Base-by-base conservation (phyloP, 192 early-diverging fungal species). In the Podila epicladia region DNA sequence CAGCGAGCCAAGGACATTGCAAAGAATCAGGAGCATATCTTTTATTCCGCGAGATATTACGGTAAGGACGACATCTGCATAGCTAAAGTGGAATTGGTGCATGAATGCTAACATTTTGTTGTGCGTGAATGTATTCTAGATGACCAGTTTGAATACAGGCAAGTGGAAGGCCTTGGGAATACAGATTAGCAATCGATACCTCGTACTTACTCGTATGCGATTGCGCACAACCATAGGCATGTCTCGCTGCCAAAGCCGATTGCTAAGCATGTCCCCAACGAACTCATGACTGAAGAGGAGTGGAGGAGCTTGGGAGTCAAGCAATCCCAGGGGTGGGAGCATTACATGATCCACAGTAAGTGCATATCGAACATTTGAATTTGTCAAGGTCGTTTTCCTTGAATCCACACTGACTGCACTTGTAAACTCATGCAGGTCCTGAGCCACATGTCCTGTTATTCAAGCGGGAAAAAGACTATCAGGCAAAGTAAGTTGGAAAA, bases 291-390 rank as follows among this genome's bases (percentile, higher is more conserved):
- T 7, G 87, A 88, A 55, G 80, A 71, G 29, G 85, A 86, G 76
- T 88, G 87, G 82, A 41, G 83, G 61, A 65, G 61, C 35, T 50
- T 84, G 24, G 87, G 87, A 2, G 64, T 87, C 32, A 83, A 78
- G 37, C 85, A 87, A 53, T 87, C 86, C 12, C 65, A 69, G 37
- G 86, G 87, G 13, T 88, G 87, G 86, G 82, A 77, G 24, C 85
- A 87, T 68, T 88, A 87, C 70, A 85, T 87, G 85, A 75, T 88
- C 26, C 86, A 87, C 22, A 69, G 85, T 86, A 73, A 66, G 66
- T 49, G 33, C 22, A n/a, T 38, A 5, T 15, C 7, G 35, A 45
- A 62, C 9, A 41, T 32, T 45, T 29, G 13, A 26, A n/a, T 19
- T 55, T n/a, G 22, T 29, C 24, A 28, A 13, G n/a, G 7, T 59